Evolutionary conservation across 805 yeast species (phyloP).

Genomic region (Yamadazyma insecticola): DNA sequence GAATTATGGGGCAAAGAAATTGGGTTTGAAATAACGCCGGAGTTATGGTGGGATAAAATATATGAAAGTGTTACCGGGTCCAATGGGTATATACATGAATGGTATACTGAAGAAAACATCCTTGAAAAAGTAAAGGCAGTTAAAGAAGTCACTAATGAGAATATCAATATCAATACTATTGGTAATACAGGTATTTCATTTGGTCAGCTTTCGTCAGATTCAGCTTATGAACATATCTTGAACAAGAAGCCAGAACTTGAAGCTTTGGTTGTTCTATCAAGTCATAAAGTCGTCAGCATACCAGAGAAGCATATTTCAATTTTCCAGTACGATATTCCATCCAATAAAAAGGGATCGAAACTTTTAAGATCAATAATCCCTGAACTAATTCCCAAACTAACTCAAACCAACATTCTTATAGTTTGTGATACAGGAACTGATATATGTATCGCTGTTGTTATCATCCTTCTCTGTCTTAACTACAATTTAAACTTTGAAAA

Average conservation of each 20-base stretch:
- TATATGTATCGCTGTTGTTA: slow-evolving; percentile 55
- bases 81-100: too few species aligned
- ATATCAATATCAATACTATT: slow-evolving; percentile 9
- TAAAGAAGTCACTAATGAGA: slow-evolving; percentile 6
- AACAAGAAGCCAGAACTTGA: background rate
- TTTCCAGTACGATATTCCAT: slow-evolving; percentile 16
- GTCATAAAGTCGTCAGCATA: slow-evolving; percentile 6
- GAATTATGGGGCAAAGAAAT: slow-evolving; percentile 90
- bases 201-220: slow-evolving; percentile 19
- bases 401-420: slow-evolving; percentile 23
- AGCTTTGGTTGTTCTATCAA: slow-evolving; percentile 22
- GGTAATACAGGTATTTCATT: slow-evolving; percentile 22
- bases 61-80: background rate
- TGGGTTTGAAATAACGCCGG: too few species aligned
- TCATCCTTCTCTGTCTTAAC: slow-evolving; percentile 46
- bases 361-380: slow-evolving; percentile 48
- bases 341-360: slow-evolving; percentile 64
- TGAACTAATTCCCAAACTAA: slow-evolving; percentile 26
- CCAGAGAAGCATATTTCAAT: slow-evolving; percentile 8
- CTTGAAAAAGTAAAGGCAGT: too few species aligned
- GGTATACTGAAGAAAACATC: too few species aligned
- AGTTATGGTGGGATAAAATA: slow-evolving; percentile 5
- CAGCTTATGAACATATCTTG: slow-evolving; percentile 10
- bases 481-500: slow-evolving; percentile 41
- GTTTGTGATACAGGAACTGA: slow-evolving; percentile 66